phyloP scores from a whole-genome alignment of 371 early-diverging fungal genomes.

The Syncephalastrum contaminatum region DNA sequence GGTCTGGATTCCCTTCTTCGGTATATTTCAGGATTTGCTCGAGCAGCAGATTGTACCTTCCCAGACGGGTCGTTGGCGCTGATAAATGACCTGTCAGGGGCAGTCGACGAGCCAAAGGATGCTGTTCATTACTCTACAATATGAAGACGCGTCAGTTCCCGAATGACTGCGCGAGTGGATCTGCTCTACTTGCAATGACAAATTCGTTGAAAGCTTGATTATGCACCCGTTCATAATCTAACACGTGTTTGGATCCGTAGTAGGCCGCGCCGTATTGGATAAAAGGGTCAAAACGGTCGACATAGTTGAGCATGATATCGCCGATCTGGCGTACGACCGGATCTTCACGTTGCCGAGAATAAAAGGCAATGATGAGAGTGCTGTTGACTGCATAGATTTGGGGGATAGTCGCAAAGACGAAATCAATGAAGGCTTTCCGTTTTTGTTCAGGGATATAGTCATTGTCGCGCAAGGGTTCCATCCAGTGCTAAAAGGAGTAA shows the following conservation, averaged over 20 bases:
- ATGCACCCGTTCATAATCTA: constrained; percentile 73
- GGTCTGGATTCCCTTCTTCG: constrained; percentile 75
- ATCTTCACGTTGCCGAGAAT: constrained; percentile 69
- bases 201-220: constrained; percentile 73
- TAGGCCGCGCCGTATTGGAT: constrained; percentile 88
- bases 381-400: constrained; percentile 73
- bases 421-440: constrained; percentile 67
- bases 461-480: constrained; percentile 64
- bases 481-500: constrained; percentile 41
- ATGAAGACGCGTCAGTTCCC: neutral
- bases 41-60: constrained; percentile 84
- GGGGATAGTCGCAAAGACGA: constrained; percentile 80
- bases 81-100: constrained; percentile 78
- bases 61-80: constrained; percentile 82
- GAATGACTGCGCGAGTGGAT: neutral
- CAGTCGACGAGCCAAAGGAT: constrained; percentile 78
- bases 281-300: constrained; percentile 72
- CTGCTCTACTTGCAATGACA: constrained; percentile 49
- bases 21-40: constrained; percentile 79
- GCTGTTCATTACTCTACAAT: constrained; percentile 41
- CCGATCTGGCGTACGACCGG: constrained; percentile 78
- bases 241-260: constrained; percentile 71
- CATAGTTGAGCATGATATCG: constrained; percentile 77
- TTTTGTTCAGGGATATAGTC: constrained; percentile 62
- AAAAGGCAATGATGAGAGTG: constrained; percentile 63